phyloP scores from a whole-genome alignment of 2,329 filamentous ascomycete genomes.

The Stenocarpella maydis region DNA sequence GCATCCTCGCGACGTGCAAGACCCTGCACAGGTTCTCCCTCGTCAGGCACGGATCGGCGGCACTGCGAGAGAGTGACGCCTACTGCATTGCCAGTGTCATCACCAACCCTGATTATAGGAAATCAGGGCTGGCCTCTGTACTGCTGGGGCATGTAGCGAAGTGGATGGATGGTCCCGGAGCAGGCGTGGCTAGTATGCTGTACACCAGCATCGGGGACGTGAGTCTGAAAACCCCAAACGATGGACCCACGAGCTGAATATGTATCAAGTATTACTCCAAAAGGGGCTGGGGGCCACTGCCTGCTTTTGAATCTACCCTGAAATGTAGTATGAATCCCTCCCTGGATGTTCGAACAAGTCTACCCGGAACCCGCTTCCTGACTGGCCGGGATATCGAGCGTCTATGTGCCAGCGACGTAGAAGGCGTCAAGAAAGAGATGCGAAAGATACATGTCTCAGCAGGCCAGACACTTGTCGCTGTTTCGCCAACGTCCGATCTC shows the following conservation, averaged over 20 bases:
- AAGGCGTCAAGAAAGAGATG: neutral
- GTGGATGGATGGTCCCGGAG: conserved; percentile 15
- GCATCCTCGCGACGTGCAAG: conserved; percentile 21
- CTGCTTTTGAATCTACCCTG: conserved; percentile 3
- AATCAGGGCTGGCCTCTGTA: conserved; percentile 1
- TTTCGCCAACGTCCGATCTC: neutral
- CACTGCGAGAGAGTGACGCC: neutral
- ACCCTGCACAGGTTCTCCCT: conserved; percentile 12
- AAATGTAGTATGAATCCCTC: neutral
- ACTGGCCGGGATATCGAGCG: neutral
- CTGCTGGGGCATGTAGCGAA: neutral
- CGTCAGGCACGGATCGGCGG: neutral
- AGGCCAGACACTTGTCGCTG: neutral
- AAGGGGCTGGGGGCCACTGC: neutral
- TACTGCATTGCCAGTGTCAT: conserved; percentile 23
- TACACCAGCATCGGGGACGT: conserved; percentile 19
- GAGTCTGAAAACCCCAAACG: neutral
- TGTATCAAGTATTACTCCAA: conserved; percentile 1
- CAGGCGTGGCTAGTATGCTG: conserved; percentile 7
- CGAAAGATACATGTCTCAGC: neutral
- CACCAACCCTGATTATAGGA: conserved; percentile 5
- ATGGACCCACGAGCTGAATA: neutral
- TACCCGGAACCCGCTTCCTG: neutral
- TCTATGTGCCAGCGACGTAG: neutral
- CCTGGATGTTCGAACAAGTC: neutral